Evolutionary conservation across 371 early-diverging fungal species (phyloP).

Genomic region (Aphelidium insulamus): DNA sequence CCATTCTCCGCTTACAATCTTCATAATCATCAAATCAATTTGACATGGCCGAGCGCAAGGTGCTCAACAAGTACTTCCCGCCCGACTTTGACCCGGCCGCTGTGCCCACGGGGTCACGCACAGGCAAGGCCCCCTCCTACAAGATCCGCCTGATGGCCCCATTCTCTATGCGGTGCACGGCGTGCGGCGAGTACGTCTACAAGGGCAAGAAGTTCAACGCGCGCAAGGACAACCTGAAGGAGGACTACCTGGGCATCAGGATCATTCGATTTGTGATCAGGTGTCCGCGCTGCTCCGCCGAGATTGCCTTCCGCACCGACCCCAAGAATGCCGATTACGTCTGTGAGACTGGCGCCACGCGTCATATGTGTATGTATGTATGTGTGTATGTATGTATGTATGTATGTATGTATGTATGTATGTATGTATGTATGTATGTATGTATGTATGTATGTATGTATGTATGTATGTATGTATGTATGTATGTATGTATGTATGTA

Average conservation of each 20-base stretch:
- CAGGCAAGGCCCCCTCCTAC: conserved; percentile 57
- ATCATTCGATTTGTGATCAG: conserved; percentile 90
- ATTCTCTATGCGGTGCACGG: conserved; percentile 88
- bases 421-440: too few species aligned
- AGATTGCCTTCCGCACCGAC: conserved; percentile 95
- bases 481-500: too few species aligned
- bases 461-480: too few species aligned
- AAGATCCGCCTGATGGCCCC: conserved; percentile 94
- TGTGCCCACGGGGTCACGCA: conserved; percentile 22
- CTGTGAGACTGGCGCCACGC: conserved; percentile 72
- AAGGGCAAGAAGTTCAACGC: conserved; percentile 96
- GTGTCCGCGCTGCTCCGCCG: conserved; percentile 82
- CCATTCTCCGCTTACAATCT: too few species aligned
- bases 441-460: too few species aligned
- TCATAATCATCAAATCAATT: too few species aligned
- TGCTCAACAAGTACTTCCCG: conserved; percentile 79
- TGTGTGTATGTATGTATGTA: too few species aligned
- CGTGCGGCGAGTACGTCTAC: conserved; percentile 86
- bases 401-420: too few species aligned
- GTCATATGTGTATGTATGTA: too few species aligned
- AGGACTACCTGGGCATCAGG: conserved; percentile 61
- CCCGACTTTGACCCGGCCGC: conserved; percentile 80
- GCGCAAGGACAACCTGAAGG: conserved; percentile 64
- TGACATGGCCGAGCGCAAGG: conserved; percentile 62
- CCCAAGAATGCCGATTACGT: conserved; percentile 88